A percentile compares a stretch with the other conserved stretches of the same genome.
These are phyloP conservation scores for Akanthomyces muscarius DNA, from an alignment of 2,329 filamentous ascomycete genomes.

Conservation along the genomic window DNA sequence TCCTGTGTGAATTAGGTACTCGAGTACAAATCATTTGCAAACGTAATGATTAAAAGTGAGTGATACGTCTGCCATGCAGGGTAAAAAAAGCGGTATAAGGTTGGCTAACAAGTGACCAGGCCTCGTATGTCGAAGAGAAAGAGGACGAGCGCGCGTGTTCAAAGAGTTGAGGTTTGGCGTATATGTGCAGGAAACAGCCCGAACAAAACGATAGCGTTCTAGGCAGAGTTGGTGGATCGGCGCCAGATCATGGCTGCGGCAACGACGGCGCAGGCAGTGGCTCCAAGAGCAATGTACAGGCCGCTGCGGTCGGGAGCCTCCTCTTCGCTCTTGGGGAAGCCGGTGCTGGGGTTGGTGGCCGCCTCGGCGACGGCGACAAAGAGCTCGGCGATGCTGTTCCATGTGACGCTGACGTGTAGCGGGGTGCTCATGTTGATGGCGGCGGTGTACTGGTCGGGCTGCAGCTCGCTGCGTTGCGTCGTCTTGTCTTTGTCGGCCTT, in stretches of 20 bases:
- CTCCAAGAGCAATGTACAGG: conserved; percentile 80
- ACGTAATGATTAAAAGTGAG: conserved; percentile 14
- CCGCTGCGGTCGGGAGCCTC: conserved; percentile 78
- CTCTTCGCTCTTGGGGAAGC: conserved; percentile 86
- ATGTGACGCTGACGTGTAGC: conserved; percentile 90
- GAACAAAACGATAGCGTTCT: conserved; percentile 4
- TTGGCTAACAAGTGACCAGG: not conserved
- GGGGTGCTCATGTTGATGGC: conserved; percentile 84
- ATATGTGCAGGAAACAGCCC: conserved; percentile 1
- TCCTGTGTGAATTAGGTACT: conserved; percentile 11
- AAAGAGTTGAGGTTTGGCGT: conserved; percentile 11
- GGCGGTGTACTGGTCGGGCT: conserved; percentile 88
- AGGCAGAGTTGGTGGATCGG: conserved; percentile 48
- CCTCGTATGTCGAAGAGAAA: not conserved
- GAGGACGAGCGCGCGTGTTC: not conserved
- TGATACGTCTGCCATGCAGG: conserved; percentile 13
- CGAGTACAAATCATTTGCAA: conserved; percentile 14
- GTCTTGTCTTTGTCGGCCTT: conserved; percentile 97
- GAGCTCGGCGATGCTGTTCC: conserved; percentile 89
- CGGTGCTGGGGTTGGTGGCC: conserved; percentile 82
- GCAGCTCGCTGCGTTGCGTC: conserved; percentile 85
- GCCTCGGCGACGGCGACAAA: conserved; percentile 90
- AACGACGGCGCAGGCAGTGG: conserved; percentile 59
- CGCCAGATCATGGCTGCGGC: conserved; percentile 65
- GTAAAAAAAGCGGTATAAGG: not conserved